Conservation (phyloP, 805 yeast species). For the Brettanomyces nanus region DNA sequence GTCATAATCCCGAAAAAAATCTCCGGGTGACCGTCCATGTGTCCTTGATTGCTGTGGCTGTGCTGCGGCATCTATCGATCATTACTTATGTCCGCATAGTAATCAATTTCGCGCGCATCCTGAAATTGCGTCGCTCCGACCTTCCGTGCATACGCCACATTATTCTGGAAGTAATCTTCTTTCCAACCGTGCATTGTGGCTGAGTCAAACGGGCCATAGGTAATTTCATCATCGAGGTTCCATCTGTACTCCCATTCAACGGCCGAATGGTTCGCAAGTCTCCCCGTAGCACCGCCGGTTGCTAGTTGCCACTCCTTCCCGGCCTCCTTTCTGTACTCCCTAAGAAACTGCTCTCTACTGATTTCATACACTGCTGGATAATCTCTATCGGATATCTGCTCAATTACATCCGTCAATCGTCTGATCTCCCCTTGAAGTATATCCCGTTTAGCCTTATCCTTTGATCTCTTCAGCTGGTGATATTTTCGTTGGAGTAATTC, state of each 20-base stretch:
- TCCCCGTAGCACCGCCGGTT: slow-evolving; percentile 9
- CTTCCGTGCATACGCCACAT: slow-evolving; percentile 35
- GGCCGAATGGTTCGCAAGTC: slow-evolving; percentile 14
- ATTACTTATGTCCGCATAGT: too few relatives aligned
- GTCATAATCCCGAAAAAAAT: too few relatives aligned
- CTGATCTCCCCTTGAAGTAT: neutral
- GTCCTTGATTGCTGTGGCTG: too few relatives aligned
- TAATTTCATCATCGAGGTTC: slow-evolving; percentile 25
- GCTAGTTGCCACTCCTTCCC: slow-evolving; percentile 25
- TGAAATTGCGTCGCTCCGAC: too few relatives aligned
- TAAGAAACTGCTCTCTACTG: slow-evolving; percentile 46
- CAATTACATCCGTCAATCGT: slow-evolving; percentile 41
- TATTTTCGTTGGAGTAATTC: slow-evolving; percentile 43
- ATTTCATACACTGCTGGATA: slow-evolving; percentile 40
- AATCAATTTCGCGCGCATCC: neutral
- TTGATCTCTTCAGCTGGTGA: slow-evolving; percentile 13
- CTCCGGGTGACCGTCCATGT: too few relatives aligned
- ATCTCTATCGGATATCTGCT: slow-evolving; percentile 34
- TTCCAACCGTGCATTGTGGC: slow-evolving; percentile 54
- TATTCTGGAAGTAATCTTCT: slow-evolving; percentile 31
- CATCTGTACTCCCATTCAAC: slow-evolving; percentile 41
- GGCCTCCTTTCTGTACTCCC: slow-evolving; percentile 34
- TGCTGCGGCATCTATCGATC: too few relatives aligned
- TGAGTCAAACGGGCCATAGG: slow-evolving; percentile 42
- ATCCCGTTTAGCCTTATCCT: slow-evolving; percentile 22